Conservation (phyloP, 768 basidiomycete genomes). For the Auricularia heimuer region DNA sequence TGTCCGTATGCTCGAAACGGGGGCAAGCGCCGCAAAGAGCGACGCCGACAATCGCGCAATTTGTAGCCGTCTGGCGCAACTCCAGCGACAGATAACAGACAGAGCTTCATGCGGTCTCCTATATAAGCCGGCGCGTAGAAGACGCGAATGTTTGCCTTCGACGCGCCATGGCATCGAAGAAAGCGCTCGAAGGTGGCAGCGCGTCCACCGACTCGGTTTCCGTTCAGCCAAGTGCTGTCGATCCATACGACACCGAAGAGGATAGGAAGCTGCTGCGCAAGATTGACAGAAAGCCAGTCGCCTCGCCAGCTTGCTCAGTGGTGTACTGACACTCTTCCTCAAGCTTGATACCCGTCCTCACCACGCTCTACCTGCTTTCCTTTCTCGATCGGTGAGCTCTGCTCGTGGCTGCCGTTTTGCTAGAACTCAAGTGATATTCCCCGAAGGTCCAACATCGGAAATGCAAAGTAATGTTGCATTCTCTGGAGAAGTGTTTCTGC, state of each 20-base stretch:
- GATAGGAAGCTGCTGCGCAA: slow-evolving; percentile 24
- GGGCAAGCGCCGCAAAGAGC: no score
- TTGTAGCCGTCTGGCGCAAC: background rate
- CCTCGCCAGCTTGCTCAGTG: background rate
- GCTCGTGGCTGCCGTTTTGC: background rate
- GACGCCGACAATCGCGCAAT: background rate
- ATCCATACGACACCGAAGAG: slow-evolving; percentile 7
- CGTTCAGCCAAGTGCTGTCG: background rate
- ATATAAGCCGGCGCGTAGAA: background rate
- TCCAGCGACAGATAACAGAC: background rate
- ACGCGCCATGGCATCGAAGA: background rate
- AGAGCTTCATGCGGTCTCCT: background rate
- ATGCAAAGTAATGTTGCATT: slow-evolving; percentile 23
- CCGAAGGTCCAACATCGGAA: slow-evolving; percentile 28
- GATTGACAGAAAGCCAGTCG: slow-evolving; percentile 19
- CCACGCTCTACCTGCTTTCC: slow-evolving; percentile 29
- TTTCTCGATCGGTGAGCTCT: slow-evolving; percentile 30
- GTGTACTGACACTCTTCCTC: background rate
- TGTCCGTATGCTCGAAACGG: no score
- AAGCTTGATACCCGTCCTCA: slow-evolving; percentile 31
- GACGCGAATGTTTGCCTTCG: background rate
- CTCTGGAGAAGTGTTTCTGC: background rate
- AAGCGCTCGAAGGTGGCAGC: background rate
- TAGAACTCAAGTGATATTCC: background rate
- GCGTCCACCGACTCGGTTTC: background rate